Percentiles rank a stretch among this genome's conserved stretches.
phyloP scores from a whole-genome alignment of 176 grass and related monocot genomes.

The Bromus sterilis region DNA sequence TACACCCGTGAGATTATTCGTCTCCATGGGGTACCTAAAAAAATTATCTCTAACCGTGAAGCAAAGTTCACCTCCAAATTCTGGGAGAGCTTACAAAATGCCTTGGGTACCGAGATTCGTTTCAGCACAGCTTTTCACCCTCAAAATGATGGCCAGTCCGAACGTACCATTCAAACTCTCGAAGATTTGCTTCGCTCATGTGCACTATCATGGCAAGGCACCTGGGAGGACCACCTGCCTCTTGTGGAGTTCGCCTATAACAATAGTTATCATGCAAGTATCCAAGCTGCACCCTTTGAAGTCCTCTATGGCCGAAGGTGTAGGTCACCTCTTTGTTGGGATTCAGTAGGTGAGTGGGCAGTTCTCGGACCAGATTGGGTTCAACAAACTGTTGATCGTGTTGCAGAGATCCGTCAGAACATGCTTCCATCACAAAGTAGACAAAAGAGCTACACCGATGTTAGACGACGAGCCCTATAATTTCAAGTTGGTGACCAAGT shows the following conservation, averaged over 20 bases:
- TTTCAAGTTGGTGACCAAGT: neutral
- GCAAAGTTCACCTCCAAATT: no score
- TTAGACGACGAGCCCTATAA: no score
- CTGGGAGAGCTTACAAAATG: no score
- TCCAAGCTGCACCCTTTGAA: neutral
- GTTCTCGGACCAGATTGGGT: neutral
- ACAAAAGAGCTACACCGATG: no score
- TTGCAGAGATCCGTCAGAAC: no score
- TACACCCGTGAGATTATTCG: neutral
- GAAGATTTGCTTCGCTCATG: neutral
- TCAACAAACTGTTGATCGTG: neutral
- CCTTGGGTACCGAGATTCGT: no score
- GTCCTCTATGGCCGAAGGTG: neutral
- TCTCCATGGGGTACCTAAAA: neutral
- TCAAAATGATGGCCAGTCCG: neutral
- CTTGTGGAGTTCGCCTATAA: neutral
- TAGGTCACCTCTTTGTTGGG: neutral
- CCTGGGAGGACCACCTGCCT: neutral
- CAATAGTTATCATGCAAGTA: neutral
- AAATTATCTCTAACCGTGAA: no score
- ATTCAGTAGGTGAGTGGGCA: neutral
- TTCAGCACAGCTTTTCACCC: neutral
- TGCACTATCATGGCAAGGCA: neutral
- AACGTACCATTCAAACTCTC: neutral
- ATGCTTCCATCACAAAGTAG: no score